Conservation (phyloP, 768 basidiomycete species). For the Podaxis pistillaris region DNA sequence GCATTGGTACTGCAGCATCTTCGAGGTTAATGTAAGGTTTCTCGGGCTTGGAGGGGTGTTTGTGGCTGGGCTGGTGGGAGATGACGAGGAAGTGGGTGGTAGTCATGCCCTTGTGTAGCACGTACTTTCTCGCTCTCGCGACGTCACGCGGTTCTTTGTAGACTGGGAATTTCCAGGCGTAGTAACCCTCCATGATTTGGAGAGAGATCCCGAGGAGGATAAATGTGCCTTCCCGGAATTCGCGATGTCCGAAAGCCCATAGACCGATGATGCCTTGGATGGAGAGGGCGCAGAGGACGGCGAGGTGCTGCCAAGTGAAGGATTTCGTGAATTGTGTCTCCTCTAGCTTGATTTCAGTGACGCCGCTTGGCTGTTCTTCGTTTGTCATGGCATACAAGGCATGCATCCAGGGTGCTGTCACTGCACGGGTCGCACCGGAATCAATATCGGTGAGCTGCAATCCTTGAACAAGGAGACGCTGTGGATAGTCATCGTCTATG, state of each 20-base stretch:
- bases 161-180: not conserved
- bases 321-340: constrained; percentile 3
- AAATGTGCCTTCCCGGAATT: not conserved
- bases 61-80: not conserved
- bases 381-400: constrained; percentile 8
- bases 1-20: constrained; percentile 8
- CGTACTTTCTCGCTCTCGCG: not conserved
- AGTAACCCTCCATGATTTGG: constrained; percentile 13
- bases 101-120: constrained; percentile 12
- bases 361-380: constrained; percentile 1
- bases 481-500: constrained; percentile 12
- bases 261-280: constrained; percentile 2
- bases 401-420: constrained; percentile 14
- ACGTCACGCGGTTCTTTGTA: not conserved
- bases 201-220: constrained; percentile 2
- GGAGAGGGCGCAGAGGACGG: not conserved
- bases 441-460: constrained; percentile 9
- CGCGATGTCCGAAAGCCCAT: not conserved
- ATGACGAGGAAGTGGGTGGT: constrained; percentile 10
- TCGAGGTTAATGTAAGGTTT: constrained; percentile 5
- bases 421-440: constrained; percentile 7
- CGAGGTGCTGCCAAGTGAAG: constrained; percentile 9
- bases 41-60: not conserved
- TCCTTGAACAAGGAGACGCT: constrained; percentile 2
- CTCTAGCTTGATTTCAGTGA: constrained; percentile 4